A percentile compares a stretch with the other conserved stretches of the same genome.
phyloP scores from a whole-genome alignment of 306 rosid genomes.

The Hylodesmum podocarpum region DNA sequence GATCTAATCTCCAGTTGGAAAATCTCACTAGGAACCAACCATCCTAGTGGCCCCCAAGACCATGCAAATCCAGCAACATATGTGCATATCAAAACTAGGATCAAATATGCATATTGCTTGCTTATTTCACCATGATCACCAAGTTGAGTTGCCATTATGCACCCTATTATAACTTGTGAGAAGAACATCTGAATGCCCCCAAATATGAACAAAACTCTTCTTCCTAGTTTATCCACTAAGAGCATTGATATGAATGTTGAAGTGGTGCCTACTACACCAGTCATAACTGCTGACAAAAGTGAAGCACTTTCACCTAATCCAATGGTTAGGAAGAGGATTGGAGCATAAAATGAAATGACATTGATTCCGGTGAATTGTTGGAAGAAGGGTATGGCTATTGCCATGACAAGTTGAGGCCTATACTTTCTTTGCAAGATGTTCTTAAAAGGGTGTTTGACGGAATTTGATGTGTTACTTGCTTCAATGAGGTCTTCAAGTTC shows the following conservation, averaged over 20 bases:
- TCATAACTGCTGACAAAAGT: constrained; percentile 44
- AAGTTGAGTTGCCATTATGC: constrained; percentile 47
- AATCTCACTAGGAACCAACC: constrained; percentile 71
- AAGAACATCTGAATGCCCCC: constrained; percentile 67
- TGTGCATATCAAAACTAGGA: constrained; percentile 47
- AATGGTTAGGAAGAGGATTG: constrained; percentile 49
- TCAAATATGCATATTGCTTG: constrained; percentile 47
- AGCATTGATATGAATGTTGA: constrained; percentile 68
- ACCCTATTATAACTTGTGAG: constrained; percentile 53
- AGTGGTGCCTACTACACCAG: constrained; percentile 36
- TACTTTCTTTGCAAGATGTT: constrained; percentile 48
- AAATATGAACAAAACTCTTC: constrained; percentile 52
- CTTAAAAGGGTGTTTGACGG: constrained; percentile 48
- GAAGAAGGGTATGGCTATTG: constrained; percentile 64
- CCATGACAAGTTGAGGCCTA: constrained; percentile 71
- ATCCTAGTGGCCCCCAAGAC: constrained; percentile 80
- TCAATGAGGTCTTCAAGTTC: constrained; percentile 60
- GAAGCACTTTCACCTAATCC: constrained; percentile 68
- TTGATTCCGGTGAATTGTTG: constrained; percentile 74
- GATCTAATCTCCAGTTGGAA: constrained; percentile 64
- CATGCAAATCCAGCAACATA: constrained; percentile 66
- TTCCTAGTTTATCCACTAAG: constrained; percentile 60
- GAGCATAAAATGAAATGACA: constrained; percentile 64
- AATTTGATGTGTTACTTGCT: constrained; percentile 42
- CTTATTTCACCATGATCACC: constrained; percentile 56